These are phyloP conservation scores for Sungouiozyma intestinalis DNA, from an alignment of 805 yeast species.

Conservation along the genomic window DNA sequence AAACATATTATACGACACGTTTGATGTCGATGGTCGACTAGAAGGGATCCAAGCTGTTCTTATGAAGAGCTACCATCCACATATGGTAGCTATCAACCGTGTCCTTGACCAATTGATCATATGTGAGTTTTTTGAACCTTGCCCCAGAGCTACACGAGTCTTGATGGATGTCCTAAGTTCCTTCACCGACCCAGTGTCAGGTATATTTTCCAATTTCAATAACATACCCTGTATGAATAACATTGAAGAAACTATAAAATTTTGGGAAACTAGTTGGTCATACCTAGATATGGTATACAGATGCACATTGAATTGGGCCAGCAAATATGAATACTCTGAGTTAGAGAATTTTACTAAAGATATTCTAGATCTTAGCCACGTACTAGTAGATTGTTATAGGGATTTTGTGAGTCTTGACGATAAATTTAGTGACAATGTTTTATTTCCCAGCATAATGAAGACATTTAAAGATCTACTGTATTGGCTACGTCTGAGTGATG, in stretches of 20 bases:
- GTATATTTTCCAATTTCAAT: slow-evolving; percentile 34
- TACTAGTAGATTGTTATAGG: slow-evolving; percentile 54
- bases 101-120: slow-evolving; percentile 37
- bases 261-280: slow-evolving; percentile 71
- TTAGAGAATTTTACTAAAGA: slow-evolving; percentile 80
- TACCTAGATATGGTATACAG: slow-evolving; percentile 59
- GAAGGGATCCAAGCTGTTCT: slow-evolving; percentile 60
- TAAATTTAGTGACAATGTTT: slow-evolving; percentile 25
- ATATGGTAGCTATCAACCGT: slow-evolving; percentile 39
- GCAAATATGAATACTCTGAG: slow-evolving; percentile 40
- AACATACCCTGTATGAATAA: slow-evolving; percentile 11
- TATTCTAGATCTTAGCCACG: slow-evolving; percentile 66
- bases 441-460: slow-evolving; percentile 47
- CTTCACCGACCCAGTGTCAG: slow-evolving; percentile 56
- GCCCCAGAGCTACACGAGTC: slow-evolving; percentile 64
- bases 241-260: slow-evolving; percentile 16
- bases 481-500: slow-evolving; percentile 78
- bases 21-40: slow-evolving; percentile 68
- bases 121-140: slow-evolving; percentile 53
- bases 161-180: slow-evolving; percentile 61
- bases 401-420: slow-evolving; percentile 30
- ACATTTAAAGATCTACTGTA: slow-evolving; percentile 60
- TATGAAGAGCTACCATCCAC: slow-evolving; percentile 32
- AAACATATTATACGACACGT: slow-evolving; percentile 62
- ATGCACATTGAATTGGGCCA: slow-evolving; percentile 70